A percentile compares a stretch with the other conserved stretches of the same genome.
These are phyloP conservation scores for Rhodotorula sp. DNA, from an alignment of 1,284 basidiomycete genomes.

Conservation along the genomic window DNA sequence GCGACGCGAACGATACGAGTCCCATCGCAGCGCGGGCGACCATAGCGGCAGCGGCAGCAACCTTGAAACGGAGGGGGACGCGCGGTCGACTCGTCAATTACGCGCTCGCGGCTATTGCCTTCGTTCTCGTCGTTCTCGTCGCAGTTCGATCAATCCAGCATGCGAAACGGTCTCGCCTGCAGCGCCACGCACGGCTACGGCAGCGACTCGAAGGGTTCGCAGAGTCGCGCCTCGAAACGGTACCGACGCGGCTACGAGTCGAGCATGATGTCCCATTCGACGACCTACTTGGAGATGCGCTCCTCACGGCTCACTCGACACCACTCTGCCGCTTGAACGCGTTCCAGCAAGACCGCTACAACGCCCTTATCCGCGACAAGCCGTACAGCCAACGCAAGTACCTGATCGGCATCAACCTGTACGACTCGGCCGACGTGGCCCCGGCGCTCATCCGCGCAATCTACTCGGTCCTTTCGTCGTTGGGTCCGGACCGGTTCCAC, in stretches of 20 bases:
- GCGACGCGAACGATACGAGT: too few species aligned
- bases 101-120: too few species aligned
- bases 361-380: constrained; percentile 15
- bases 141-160: too few species aligned
- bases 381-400: constrained; percentile 12
- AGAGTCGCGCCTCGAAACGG: constrained; percentile 2
- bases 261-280: neutral
- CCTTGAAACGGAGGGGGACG: too few species aligned
- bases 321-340: constrained; percentile 22
- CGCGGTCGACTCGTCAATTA: too few species aligned
- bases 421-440: constrained; percentile 36
- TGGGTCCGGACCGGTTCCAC: constrained; percentile 40
- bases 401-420: constrained; percentile 44
- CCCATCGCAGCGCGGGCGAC: too few species aligned
- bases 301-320: constrained; percentile 11
- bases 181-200: neutral
- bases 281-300: constrained; percentile 21
- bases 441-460: constrained; percentile 42
- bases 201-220: constrained; percentile 20
- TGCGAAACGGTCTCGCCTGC: too few species aligned
- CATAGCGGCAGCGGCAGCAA: too few species aligned
- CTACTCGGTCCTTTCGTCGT: constrained; percentile 29
- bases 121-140: too few species aligned
- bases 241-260: constrained; percentile 2
- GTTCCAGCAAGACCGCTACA: constrained; percentile 27